Base-by-base conservation (phyloP, 2,329 filamentous ascomycete genomes). In the Phyllachora maydis region DNA sequence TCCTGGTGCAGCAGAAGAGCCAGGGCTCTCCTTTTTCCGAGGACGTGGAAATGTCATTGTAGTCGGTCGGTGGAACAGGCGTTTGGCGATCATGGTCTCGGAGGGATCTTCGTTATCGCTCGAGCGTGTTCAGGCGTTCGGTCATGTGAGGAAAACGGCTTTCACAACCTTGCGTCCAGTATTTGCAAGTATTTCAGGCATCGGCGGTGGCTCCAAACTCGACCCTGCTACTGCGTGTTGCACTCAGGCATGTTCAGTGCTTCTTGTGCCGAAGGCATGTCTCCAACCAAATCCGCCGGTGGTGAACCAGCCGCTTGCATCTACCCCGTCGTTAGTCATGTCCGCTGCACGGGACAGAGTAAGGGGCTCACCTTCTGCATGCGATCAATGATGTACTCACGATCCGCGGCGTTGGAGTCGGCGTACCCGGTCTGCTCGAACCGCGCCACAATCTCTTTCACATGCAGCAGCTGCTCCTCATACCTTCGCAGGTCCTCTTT, bases 271-370 rank as follows among this genome's bases (percentile, higher is more conserved):
- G 76, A 75, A 26, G 72, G 70, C 65, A 91, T 75, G 42, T 92
- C 81, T 26, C 83, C 85, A 10, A 98, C 76, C 11, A 98, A 55
- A 45, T 95, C 88, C 18, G 78, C 62, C 1, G 88, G 88, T 21
- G 88, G 88, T 11, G 78, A 82, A 7, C 88, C 88, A 30, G 76
- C 75, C 24, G 73, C 73, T 83, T 98, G 88, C 88, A 98, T 98
- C 85, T 93, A 40, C 28, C 26, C 27, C 14, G 22, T n/a, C n/a
- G n/a, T n/a, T n/a, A n/a, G n/a, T n/a, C n/a, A n/a, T n/a, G n/a
- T n/a, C n/a, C n/a, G n/a, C 28, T 16, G 22, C 14, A 21, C 3
- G 11, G 8, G n/a, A n/a, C n/a, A 14, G 6, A 4, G 11, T 21
- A 14, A 10, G 12, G 1, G 3, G 23, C 61, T 44, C 48, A 92